Conservation (phyloP, 2,329 filamentous ascomycete species). For the Trichophyton mentagrophytes region DNA sequence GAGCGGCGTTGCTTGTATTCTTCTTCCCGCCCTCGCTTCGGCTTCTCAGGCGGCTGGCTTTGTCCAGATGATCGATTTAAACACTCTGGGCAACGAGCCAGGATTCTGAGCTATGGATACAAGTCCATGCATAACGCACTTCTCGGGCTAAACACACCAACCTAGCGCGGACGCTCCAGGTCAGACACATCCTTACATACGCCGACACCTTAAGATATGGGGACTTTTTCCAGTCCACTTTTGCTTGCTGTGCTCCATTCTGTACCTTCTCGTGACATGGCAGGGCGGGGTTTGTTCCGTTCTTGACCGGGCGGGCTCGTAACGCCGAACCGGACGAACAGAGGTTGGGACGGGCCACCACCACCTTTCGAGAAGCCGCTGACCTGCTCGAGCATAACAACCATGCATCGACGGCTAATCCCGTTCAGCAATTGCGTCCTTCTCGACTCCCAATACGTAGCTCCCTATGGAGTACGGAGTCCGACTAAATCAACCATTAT, state of each 20-base stretch:
- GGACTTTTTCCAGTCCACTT: not conserved
- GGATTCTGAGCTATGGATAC: not conserved
- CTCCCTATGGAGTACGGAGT: too few relatives aligned
- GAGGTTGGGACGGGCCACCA: not conserved
- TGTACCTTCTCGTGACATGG: not conserved
- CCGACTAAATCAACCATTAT: too few relatives aligned
- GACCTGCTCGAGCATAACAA: too few relatives aligned
- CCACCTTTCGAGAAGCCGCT: not conserved
- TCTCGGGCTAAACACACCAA: not conserved
- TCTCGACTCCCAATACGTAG: too few relatives aligned
- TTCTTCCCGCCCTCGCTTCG: not conserved
- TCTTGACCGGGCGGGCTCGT: not conserved
- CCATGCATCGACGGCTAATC: too few relatives aligned
- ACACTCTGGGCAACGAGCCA: not conserved
- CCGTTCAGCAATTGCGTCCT: not conserved
- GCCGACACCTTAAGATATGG: not conserved
- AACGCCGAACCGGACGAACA: slow-evolving; percentile 1
- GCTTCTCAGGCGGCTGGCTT: not conserved
- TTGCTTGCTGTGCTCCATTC: not conserved
- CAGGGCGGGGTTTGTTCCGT: not conserved
- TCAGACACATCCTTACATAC: not conserved
- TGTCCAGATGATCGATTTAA: not conserved
- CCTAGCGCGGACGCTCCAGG: not conserved
- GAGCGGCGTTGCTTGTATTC: not conserved
- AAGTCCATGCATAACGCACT: not conserved